phyloP scores from a whole-genome alignment of 129 eudicot genomes.

The Flaveria brownii region DNA sequence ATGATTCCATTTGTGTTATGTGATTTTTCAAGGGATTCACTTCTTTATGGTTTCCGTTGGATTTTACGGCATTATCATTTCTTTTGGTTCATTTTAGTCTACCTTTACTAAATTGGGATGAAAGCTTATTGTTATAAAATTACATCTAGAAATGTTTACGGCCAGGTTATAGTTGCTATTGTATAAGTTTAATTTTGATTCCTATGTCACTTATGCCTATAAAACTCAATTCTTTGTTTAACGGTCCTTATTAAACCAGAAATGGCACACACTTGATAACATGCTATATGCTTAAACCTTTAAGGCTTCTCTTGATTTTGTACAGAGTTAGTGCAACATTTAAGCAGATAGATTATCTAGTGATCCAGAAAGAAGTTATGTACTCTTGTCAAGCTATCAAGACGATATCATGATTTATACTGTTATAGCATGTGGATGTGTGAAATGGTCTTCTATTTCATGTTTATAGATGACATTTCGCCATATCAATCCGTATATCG shows the following conservation, averaged over 20 bases:
- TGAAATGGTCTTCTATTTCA: neutral
- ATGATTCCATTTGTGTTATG: too few species aligned
- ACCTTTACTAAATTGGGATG: neutral
- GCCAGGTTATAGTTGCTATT: neutral
- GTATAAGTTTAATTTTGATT: conserved; percentile 4
- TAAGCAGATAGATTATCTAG: neutral
- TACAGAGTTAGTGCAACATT: neutral
- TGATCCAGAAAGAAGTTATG: neutral
- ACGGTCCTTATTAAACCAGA: too few species aligned
- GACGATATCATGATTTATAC: neutral
- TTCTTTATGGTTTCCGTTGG: neutral
- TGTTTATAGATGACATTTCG: neutral
- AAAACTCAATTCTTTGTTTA: too few species aligned
- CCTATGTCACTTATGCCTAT: neutral
- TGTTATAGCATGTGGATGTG: neutral
- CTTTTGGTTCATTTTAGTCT: neutral
- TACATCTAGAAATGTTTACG: neutral
- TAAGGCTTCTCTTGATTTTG: neutral
- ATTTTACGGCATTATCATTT: conserved; percentile 1
- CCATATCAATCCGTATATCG: neutral
- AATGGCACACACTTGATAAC: neutral
- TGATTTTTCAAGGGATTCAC: too few species aligned
- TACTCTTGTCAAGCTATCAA: neutral
- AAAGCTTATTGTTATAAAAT: neutral
- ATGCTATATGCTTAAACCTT: neutral